These are phyloP conservation scores for Arthrinium phaeospermum DNA, from an alignment of 2,329 filamentous ascomycete species.

Conservation along the genomic window DNA sequence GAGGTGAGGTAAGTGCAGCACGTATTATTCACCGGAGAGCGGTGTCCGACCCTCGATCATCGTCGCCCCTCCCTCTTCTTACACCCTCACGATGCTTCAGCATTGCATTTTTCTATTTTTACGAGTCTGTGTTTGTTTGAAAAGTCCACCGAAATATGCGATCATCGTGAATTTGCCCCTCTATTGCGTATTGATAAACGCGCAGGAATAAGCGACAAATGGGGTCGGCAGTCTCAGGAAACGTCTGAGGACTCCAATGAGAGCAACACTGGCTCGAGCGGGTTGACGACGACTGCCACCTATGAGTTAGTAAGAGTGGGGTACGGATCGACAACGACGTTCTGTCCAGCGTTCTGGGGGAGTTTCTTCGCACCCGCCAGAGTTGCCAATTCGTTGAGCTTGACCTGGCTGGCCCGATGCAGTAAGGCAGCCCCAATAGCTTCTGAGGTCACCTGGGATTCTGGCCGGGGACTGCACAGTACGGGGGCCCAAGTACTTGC, in stretches of 20 bases:
- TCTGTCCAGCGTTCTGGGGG: not conserved
- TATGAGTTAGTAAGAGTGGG: not conserved
- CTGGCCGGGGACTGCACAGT: not conserved
- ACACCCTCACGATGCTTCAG: not conserved
- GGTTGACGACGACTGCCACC: conserved; percentile 3
- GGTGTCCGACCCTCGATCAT: conserved; percentile 1
- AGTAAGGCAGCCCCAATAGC: conserved; percentile 1
- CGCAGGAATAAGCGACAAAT: not conserved
- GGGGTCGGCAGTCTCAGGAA: conserved; percentile 7
- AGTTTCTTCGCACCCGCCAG: not conserved
- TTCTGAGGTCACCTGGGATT: not conserved
- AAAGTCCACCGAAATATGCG: not conserved
- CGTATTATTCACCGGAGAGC: not conserved
- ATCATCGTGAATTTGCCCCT: not conserved
- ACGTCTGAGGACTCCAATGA: conserved; percentile 14
- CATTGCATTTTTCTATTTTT: conserved; percentile 6
- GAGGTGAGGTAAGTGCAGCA: too few relatives aligned
- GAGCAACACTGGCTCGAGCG: not conserved
- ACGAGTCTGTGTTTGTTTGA: not conserved
- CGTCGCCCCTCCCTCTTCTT: not conserved
- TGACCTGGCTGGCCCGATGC: not conserved
- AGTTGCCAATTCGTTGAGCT: conserved; percentile 16
- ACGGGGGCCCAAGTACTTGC: not conserved
- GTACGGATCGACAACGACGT: not conserved
- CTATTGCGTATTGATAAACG: not conserved